phyloP scores from a whole-genome alignment of 495 filamentous ascomycete genomes.

The Rusavskia elegans region DNA sequence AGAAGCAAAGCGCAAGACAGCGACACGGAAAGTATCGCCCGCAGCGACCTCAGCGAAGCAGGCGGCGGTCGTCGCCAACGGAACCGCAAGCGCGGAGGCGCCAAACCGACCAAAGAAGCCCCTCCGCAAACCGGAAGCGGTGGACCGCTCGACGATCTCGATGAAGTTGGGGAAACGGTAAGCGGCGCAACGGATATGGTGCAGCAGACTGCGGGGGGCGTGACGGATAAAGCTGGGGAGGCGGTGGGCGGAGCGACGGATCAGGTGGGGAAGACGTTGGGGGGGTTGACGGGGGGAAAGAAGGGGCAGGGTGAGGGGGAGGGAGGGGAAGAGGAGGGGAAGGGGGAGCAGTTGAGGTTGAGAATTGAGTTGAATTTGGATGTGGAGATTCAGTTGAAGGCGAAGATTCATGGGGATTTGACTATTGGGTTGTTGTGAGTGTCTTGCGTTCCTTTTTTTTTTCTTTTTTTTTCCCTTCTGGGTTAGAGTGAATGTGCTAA shows the following conservation, averaged over 20 bases:
- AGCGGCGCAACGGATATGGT: neutral
- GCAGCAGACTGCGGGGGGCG: neutral
- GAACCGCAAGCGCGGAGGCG: constrained; percentile 22
- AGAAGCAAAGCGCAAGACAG: constrained; percentile 7
- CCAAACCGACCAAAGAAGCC: constrained; percentile 18
- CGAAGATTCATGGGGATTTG: constrained; percentile 83
- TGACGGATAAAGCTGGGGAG: constrained; percentile 10
- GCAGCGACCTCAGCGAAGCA: constrained; percentile 5
- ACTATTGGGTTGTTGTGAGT: constrained; percentile 58
- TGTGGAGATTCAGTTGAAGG: constrained; percentile 81
- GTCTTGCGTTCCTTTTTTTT: neutral
- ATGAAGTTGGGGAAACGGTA: constrained; percentile 37
- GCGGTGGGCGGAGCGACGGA: constrained; percentile 10
- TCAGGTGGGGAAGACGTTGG: constrained; percentile 4
- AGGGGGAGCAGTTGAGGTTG: constrained; percentile 40
- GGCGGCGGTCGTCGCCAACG: constrained; percentile 13
- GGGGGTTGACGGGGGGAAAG: constrained; percentile 3
- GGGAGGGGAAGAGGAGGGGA: constrained; percentile 3
- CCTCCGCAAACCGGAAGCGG: constrained; percentile 19
- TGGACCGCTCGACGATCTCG: constrained; percentile 35
- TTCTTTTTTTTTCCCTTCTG: too few species aligned
- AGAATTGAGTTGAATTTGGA: constrained; percentile 78
- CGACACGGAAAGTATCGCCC: constrained; percentile 11
- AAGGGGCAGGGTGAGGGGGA: constrained; percentile 1
- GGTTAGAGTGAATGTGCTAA: too few species aligned